Evolutionary conservation across 1,139 yeast species (phyloP).

Genomic region (Spathaspora sp.): DNA sequence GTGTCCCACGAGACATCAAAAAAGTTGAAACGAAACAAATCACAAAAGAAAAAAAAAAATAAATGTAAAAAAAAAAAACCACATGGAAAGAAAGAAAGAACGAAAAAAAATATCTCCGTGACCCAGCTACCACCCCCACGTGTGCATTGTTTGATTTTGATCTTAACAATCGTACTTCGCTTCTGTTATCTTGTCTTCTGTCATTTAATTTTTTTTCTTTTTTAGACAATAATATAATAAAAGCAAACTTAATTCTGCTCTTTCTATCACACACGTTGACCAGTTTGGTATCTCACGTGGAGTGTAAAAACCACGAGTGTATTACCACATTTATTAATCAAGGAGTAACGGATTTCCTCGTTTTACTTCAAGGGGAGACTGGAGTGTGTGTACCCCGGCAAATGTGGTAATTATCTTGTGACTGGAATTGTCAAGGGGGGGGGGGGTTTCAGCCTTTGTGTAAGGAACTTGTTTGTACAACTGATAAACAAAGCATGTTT

Average conservation of each 20-base stretch:
- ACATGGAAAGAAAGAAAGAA: not conserved
- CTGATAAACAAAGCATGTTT: too few species aligned
- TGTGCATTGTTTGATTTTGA: not conserved
- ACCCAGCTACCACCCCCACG: too few species aligned
- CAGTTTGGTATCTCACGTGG: not conserved
- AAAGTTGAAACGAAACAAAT: not conserved
- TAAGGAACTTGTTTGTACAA: not conserved
- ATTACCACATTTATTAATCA: not conserved
- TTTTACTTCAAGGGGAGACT: not conserved
- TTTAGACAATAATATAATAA: too few species aligned
- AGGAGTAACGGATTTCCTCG: not conserved
- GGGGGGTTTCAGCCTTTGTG: not conserved
- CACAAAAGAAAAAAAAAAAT: not conserved
- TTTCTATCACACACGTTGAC: not conserved
- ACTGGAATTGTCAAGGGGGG: not conserved
- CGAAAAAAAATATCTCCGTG: not conserved
- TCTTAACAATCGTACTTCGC: not conserved
- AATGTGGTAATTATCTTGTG: not conserved
- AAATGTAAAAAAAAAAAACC: not conserved
- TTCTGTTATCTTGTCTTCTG: not conserved
- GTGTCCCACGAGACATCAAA: slow-evolving; percentile 1
- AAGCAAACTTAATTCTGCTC: not conserved
- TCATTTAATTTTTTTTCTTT: too few species aligned
- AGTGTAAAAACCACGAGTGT: not conserved
- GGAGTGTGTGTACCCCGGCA: not conserved